Evolutionary conservation across 169 alveolate genomes (phyloP).

Genomic region (Miamiensis avidus): DNA sequence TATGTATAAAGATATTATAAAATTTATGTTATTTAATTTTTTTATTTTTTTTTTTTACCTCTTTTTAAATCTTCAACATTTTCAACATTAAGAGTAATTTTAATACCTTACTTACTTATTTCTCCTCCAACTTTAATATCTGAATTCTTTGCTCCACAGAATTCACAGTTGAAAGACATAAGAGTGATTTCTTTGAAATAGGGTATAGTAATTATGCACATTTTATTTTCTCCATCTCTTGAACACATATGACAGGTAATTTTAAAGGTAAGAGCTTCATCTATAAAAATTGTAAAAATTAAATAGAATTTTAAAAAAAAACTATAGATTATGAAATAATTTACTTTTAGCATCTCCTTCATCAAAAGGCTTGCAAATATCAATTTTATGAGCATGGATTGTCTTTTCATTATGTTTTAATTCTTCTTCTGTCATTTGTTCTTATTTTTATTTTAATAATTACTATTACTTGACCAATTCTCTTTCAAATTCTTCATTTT

Average conservation of each 20-base stretch:
- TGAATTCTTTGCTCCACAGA: conserved; percentile 94
- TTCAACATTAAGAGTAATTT: conserved; percentile 80
- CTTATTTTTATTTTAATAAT: conserved; percentile 14
- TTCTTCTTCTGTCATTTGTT: conserved; percentile 3
- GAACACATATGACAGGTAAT: conserved; percentile 75
- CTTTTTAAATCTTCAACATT: conserved; percentile 91
- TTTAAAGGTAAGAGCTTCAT: conserved; percentile 66
- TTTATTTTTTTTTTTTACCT: not conserved
- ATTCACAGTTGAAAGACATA: conserved; percentile 92
- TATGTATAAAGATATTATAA: too few species aligned
- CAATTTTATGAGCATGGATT: conserved; percentile 42
- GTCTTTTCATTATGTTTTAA: not conserved
- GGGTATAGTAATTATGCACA: conserved; percentile 95
- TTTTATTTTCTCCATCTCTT: conserved; percentile 65
- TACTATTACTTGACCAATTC: not conserved
- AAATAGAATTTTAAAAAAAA: too few species aligned
- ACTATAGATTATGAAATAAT: too few species aligned
- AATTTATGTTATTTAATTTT: too few species aligned
- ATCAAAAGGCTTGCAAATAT: conserved; percentile 41
- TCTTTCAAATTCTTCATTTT: conserved; percentile 35
- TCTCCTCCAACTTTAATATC: conserved; percentile 98
- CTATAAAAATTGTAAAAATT: conserved; percentile 23
- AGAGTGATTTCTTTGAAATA: conserved; percentile 95
- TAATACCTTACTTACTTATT: conserved; percentile 90
- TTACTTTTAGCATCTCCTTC: conserved; percentile 28